These are phyloP conservation scores for Coffea eugenioides DNA, from an alignment of 257 asterid species.

Conservation along the genomic window DNA sequence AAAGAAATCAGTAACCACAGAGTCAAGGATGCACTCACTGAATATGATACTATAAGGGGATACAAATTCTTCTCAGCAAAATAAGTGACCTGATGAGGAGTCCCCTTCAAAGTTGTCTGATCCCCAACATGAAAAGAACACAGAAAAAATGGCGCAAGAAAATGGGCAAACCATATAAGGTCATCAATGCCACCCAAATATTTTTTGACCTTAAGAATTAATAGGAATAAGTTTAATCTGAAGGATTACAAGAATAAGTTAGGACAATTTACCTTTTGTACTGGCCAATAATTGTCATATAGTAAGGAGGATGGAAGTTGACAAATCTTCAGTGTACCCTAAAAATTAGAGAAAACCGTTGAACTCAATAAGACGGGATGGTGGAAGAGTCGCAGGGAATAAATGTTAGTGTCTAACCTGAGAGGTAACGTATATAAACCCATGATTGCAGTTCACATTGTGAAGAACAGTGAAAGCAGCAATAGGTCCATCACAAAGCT, in stretches of 20 bases:
- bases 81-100: slow-evolving; percentile 97
- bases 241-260: background rate
- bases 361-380: background rate
- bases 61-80: slow-evolving; percentile 92
- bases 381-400: background rate
- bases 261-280: slow-evolving; percentile 62
- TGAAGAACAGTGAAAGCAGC: slow-evolving; percentile 96
- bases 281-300: slow-evolving; percentile 94
- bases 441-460: slow-evolving; percentile 93
- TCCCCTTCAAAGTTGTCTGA: slow-evolving; percentile 86
- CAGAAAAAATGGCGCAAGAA: slow-evolving; percentile 5
- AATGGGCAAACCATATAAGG: slow-evolving; percentile 1
- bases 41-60: slow-evolving; percentile 85
- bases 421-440: slow-evolving; percentile 77
- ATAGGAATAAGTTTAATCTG: background rate
- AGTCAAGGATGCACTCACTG: slow-evolving; percentile 51
- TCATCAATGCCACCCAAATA: background rate
- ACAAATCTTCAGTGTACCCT: slow-evolving; percentile 94
- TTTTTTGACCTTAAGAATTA: background rate
- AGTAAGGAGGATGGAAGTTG: slow-evolving; percentile 73
- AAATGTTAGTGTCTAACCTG: slow-evolving; percentile 52
- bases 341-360: slow-evolving; percentile 17
- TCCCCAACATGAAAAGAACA: slow-evolving; percentile 19
- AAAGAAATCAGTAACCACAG: background rate
- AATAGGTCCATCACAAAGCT: slow-evolving; percentile 95